Conservation (phyloP, 2,329 filamentous ascomycete species). For the Pezicula carpinea region DNA sequence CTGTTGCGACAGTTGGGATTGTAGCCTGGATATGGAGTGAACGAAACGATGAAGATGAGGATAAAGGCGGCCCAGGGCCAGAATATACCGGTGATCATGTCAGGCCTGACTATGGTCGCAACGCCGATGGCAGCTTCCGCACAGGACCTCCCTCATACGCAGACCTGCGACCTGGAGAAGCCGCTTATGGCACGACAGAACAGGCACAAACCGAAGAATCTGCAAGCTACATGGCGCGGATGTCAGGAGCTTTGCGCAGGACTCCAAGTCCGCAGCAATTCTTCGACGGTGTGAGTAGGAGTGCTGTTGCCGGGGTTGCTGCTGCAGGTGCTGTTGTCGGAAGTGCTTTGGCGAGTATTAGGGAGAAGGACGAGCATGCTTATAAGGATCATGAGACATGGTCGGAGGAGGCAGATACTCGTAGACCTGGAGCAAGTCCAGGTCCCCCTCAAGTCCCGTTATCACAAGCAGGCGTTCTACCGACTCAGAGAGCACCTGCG, state of each 20-base stretch:
- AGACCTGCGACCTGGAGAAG: slow-evolving; percentile 33
- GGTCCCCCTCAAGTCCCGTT: slow-evolving; percentile 2
- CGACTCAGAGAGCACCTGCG: slow-evolving; percentile 13
- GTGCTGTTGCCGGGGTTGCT: slow-evolving; percentile 74
- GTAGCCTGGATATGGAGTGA: slow-evolving; percentile 95
- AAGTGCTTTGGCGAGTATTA: slow-evolving; percentile 75
- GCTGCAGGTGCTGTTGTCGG: slow-evolving; percentile 80
- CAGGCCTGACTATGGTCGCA: slow-evolving; percentile 25
- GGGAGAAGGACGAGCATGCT: slow-evolving; percentile 75
- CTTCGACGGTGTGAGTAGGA: slow-evolving; percentile 76
- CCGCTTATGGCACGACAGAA: slow-evolving; percentile 37
- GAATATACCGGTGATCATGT: slow-evolving; percentile 40
- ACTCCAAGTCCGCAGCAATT: slow-evolving; percentile 87
- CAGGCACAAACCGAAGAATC: slow-evolving; percentile 38
- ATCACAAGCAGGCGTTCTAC: slow-evolving; percentile 22
- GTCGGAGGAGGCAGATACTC: slow-evolving; percentile 82
- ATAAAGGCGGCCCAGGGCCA: slow-evolving; percentile 45
- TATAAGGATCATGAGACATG: slow-evolving; percentile 86
- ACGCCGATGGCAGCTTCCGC: slow-evolving; percentile 25
- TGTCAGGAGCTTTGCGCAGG: slow-evolving; percentile 75
- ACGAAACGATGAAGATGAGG: slow-evolving; percentile 68
- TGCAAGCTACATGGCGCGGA: slow-evolving; percentile 64
- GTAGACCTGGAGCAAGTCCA: slow-evolving; percentile 42
- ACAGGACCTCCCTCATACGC: slow-evolving; percentile 35
- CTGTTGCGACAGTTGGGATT: slow-evolving; percentile 78